Conservation (phyloP, 225 moss, liverwort and hornwort species). For the Lunularia cruciata region DNA sequence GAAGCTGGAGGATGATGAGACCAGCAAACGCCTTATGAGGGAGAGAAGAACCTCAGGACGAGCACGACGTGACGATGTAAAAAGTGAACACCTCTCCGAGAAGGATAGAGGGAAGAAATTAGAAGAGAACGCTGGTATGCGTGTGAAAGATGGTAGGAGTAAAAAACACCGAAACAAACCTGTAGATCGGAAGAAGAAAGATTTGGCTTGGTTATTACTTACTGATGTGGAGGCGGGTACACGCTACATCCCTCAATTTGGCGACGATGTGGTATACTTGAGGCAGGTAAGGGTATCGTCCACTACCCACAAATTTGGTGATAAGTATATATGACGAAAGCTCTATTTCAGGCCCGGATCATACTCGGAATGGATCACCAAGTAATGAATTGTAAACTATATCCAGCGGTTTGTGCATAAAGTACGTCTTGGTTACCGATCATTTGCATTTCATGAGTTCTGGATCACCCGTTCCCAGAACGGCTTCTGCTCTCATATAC, state of each 20-base stretch:
- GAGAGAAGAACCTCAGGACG: slow-evolving; percentile 39
- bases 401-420: no score
- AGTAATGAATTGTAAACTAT: no score
- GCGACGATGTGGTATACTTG: slow-evolving; percentile 88
- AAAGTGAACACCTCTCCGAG: slow-evolving; percentile 32
- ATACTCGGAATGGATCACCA: no score
- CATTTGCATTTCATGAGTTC: no score
- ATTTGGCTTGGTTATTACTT: slow-evolving; percentile 71
- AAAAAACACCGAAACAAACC: slow-evolving; percentile 41
- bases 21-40: slow-evolving; percentile 18
- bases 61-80: slow-evolving; percentile 29
- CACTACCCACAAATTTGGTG: neutral
- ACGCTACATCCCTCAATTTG: slow-evolving; percentile 90
- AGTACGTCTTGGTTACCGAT: no score
- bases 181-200: slow-evolving; percentile 38
- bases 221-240: slow-evolving; percentile 79
- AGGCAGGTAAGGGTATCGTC: slow-evolving; percentile 89
- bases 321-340: neutral
- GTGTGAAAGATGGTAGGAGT: slow-evolving; percentile 33
- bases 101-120: slow-evolving; percentile 42
- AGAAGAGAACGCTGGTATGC: slow-evolving; percentile 10
- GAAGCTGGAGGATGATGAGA: slow-evolving; percentile 29
- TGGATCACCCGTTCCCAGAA: no score
- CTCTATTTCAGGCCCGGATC: neutral
- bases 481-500: no score